Evolutionary conservation across 306 rosid species (phyloP).

Genomic region (Malus sylvestris): DNA sequence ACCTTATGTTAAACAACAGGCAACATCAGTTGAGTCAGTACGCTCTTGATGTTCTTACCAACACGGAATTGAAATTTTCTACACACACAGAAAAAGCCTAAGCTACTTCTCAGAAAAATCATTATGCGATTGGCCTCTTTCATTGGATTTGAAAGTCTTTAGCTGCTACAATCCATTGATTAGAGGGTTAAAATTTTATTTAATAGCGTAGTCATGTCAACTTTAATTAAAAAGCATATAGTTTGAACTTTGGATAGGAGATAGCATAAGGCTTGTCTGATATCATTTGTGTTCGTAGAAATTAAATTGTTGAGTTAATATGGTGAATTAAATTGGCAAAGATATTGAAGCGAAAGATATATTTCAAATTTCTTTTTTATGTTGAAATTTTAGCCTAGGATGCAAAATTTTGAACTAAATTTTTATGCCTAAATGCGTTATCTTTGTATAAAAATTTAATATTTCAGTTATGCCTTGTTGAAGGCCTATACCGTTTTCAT

Average conservation of each 20-base stretch:
- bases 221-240: background rate
- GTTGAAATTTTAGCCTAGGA: background rate
- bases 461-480: background rate
- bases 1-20: background rate
- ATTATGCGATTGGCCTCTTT: background rate
- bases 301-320: background rate
- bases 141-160: background rate
- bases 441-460: background rate
- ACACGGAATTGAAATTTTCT: background rate
- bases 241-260: background rate
- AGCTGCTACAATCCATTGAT: background rate
- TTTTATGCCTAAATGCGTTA: background rate
- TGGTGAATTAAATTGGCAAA: background rate
- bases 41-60: background rate
- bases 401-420: background rate
- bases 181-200: background rate
- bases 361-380: no score
- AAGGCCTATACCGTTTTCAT: slow-evolving; percentile 3
- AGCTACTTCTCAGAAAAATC: background rate
- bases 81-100: background rate
- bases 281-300: background rate
- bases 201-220: background rate
- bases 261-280: background rate
- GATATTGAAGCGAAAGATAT: background rate
- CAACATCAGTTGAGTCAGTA: background rate